Conservation (phyloP, 768 basidiomycete genomes). For the Omphalotus guepiniiformis region DNA sequence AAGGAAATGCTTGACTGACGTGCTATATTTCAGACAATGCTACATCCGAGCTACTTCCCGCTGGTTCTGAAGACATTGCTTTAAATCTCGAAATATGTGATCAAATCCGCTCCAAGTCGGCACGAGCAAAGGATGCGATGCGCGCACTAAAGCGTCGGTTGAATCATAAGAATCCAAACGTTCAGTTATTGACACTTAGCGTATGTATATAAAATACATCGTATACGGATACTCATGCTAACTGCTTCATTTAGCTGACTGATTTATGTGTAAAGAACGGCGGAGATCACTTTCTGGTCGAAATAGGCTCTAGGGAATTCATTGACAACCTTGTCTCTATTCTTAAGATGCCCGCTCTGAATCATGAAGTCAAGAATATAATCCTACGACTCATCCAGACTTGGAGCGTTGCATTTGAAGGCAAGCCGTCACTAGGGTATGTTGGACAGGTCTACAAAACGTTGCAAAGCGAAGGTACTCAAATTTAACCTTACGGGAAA, state of each 20-base stretch:
- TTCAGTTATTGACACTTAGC: conserved; percentile 80
- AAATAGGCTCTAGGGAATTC: conserved; percentile 86
- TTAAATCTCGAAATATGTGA: conserved; percentile 95
- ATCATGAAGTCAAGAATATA: conserved; percentile 77
- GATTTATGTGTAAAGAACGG: conserved; percentile 97
- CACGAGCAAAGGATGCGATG: conserved; percentile 82
- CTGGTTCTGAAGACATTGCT: conserved; percentile 85
- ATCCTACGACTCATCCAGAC: conserved; percentile 83
- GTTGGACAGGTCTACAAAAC: conserved; percentile 77
- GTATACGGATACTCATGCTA: conserved; percentile 2
- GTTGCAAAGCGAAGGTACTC: conserved; percentile 68
- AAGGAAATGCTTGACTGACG: not conserved
- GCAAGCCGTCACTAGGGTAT: conserved; percentile 69
- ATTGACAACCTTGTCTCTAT: conserved; percentile 91
- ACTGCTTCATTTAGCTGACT: conserved; percentile 52
- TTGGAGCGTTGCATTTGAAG: conserved; percentile 89
- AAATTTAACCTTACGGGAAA: not conserved
- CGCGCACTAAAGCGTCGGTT: conserved; percentile 82
- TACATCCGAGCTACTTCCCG: conserved; percentile 85
- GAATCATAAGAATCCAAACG: conserved; percentile 94
- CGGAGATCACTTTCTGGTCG: conserved; percentile 83
- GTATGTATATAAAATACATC: conserved; percentile 42
- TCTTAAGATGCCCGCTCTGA: conserved; percentile 71
- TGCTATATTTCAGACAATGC: conserved; percentile 66
- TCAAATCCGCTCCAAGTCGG: conserved; percentile 89